Percentiles rank a stretch among this genome's conserved stretches.
phyloP scores from a whole-genome alignment of 441 rosid genomes.

The Adansonia madagascariensis region DNA sequence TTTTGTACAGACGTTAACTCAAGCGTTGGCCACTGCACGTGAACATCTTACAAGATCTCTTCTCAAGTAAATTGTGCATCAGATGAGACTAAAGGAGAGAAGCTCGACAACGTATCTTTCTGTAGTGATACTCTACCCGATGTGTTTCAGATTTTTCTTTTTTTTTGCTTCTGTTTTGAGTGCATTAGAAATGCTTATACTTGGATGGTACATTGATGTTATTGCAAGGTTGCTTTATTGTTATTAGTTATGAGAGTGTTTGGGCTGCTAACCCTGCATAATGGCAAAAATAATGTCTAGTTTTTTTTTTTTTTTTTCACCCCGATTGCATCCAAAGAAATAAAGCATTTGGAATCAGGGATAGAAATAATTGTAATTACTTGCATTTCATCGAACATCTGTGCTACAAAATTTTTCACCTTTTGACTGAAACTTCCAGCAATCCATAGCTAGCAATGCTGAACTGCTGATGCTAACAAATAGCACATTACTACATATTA shows the following conservation, averaged over 20 bases:
- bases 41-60: conserved; percentile 89
- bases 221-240: conserved; percentile 18
- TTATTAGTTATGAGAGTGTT: conserved; percentile 16
- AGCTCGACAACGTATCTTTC: neutral
- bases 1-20: conserved; percentile 69
- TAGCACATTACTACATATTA: neutral
- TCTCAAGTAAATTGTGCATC: conserved; percentile 50
- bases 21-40: conserved; percentile 86
- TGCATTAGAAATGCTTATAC: neutral
- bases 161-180: neutral
- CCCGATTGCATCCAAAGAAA: neutral
- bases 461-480: neutral
- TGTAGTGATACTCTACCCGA: neutral
- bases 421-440: neutral
- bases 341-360: neutral
- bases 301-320: neutral
- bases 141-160: neutral
- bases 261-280: neutral
- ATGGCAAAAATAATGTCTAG: neutral
- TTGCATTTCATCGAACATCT: neutral
- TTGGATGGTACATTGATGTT: neutral
- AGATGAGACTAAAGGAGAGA: neutral
- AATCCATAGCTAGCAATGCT: neutral
- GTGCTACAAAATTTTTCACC: neutral
- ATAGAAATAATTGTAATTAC: conserved; percentile 1